A percentile compares a stretch with the other conserved stretches of the same genome.
phyloP scores from a whole-genome alignment of 306 rosid genomes.

The Cucurbita moschata region DNA sequence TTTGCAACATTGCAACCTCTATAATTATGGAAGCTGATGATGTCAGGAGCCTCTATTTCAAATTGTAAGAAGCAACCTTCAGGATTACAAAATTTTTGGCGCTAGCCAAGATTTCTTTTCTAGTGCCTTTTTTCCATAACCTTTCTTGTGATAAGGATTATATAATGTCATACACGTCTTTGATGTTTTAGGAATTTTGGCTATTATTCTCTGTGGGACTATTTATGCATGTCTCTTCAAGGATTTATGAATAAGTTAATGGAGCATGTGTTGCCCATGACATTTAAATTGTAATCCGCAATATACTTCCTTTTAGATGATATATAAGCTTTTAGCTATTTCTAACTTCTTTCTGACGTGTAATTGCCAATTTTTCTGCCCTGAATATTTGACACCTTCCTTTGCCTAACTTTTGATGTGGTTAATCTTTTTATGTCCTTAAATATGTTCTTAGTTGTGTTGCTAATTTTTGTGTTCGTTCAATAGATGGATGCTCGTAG shows the following conservation, averaged over 20 bases:
- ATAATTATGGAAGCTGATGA: not conserved
- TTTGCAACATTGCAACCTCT: not conserved
- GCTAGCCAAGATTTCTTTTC: not conserved
- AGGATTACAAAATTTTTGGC: not conserved
- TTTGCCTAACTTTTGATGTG: constrained; percentile 12
- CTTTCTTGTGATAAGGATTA: not conserved
- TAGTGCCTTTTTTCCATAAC: not conserved
- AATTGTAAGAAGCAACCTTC: not conserved
- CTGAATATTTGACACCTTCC: not conserved
- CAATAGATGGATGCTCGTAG: constrained; percentile 67
- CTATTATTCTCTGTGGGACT: not conserved
- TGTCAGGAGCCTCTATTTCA: not conserved
- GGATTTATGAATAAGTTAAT: too few relatives aligned
- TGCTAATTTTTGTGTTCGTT: not conserved
- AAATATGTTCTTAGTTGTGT: not conserved
- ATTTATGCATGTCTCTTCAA: too few relatives aligned
- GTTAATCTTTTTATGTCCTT: not conserved
- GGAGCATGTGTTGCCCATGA: too few relatives aligned
- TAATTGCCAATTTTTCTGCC: not conserved
- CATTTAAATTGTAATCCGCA: not conserved
- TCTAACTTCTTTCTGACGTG: not conserved
- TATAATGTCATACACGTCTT: not conserved
- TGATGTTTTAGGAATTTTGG: not conserved
- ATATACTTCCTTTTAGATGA: not conserved
- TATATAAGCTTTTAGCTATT: not conserved